These are phyloP conservation scores for Talaromyces sp. DNA, from an alignment of 2,329 filamentous ascomycete species.

Conservation along the genomic window DNA sequence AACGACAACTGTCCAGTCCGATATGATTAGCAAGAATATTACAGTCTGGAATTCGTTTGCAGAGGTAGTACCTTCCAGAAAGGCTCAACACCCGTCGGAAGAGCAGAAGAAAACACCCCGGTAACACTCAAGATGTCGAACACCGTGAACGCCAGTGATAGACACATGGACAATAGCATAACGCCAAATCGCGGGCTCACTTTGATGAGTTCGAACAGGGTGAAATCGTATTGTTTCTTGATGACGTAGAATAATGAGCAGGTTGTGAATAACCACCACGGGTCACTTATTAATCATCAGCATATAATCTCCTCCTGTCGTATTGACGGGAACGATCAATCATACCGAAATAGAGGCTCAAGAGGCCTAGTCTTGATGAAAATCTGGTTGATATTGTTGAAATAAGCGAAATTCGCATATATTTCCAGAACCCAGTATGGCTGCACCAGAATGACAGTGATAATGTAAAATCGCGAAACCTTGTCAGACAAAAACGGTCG, in stretches of 20 bases:
- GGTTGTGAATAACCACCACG: slow-evolving; percentile 66
- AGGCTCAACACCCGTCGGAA: slow-evolving; percentile 59
- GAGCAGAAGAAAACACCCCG: slow-evolving; percentile 38
- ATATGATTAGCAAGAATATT: neutral
- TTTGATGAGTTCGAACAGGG: slow-evolving; percentile 54
- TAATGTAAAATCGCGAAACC: slow-evolving; percentile 56
- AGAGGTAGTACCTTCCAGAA: slow-evolving; percentile 51
- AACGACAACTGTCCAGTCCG: slow-evolving; percentile 45
- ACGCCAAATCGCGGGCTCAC: slow-evolving; percentile 64
- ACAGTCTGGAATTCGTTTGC: too few relatives aligned
- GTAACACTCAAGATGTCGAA: slow-evolving; percentile 61
- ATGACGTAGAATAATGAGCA: slow-evolving; percentile 61
- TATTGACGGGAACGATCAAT: neutral
- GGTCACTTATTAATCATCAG: slow-evolving; percentile 45
- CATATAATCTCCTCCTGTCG: neutral
- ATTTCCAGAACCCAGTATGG: slow-evolving; percentile 65
- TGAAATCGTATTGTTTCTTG: slow-evolving; percentile 59
- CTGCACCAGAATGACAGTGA: slow-evolving; percentile 56
- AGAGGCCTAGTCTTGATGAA: slow-evolving; percentile 57
- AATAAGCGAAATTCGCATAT: slow-evolving; percentile 63
- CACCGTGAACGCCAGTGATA: slow-evolving; percentile 60
- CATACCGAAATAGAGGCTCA: slow-evolving; percentile 57
- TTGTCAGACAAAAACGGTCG: slow-evolving; percentile 55
- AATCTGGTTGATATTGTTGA: slow-evolving; percentile 53
- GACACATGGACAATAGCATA: slow-evolving; percentile 58